Evolutionary conservation across 2,329 filamentous ascomycete genomes (phyloP), one percentile per base, ranked within the genome.

Genomic region (Nemania sp.): DNA sequence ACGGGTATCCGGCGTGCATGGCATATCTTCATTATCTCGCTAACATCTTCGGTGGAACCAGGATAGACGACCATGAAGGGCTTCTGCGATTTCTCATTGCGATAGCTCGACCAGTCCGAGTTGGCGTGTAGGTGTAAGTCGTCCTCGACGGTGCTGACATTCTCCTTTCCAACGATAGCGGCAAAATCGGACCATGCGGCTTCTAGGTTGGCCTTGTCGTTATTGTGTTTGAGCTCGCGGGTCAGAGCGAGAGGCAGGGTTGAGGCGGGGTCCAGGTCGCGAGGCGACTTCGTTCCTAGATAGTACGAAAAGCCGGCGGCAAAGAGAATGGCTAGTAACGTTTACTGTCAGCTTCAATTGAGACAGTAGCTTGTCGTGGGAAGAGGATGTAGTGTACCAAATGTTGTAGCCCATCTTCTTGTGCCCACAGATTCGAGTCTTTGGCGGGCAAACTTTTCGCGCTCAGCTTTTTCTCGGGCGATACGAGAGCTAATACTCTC

Each of bases 21-120:
- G 78, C 92, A 94, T 53, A 94, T 80, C 78, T 92, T 93, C 89
- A 93, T 93, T 66, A 94, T 88, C 47, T 84, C 81, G 35, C 89
- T 91, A 7, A 94, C 92, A 64, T 95, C 89, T 68, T 92, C 88
- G 0, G 92, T 95, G 26, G 84, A 88, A n/a, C 81, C 84, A 0
- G 92, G 93, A 73, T 89, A 93, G 15, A 94, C 84, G 11, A 95
- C 85, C 78, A 93, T 86, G 76, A 91, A 91, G 13, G 88, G 85
- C 52, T 83, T 81, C 66, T 89, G 82, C 2, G 82, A 77, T 15
- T 82, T 79, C 32, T 80, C 79, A 55, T 82, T 79, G 54, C 81
- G 82, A 78, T 91, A 87, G 32, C 87, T 86, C 52, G 88, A 90
- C 89, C 89, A 92, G 52, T 86, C 84, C 26, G 88, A 90, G 32